Percentiles rank a stretch among this genome's conserved stretches.
Conservation (phyloP, 257 asterid species). For the Ligustrum vulgare region DNA sequence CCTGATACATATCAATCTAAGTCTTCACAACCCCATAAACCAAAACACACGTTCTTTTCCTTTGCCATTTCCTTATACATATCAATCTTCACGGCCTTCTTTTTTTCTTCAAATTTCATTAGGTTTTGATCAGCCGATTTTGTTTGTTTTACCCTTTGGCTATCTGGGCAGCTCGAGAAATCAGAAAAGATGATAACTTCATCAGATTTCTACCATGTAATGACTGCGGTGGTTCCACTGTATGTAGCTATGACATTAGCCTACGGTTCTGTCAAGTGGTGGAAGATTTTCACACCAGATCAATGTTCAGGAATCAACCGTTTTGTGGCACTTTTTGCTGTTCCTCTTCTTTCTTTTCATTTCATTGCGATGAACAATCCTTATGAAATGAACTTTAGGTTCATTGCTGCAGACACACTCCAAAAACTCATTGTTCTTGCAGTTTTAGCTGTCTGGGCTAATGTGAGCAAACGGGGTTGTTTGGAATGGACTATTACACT, state of each 20-base stretch:
- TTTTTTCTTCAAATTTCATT: neutral
- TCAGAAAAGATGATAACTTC: conserved; percentile 49
- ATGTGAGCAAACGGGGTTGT: conserved; percentile 51
- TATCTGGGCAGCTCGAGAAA: conserved; percentile 27
- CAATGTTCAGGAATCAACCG: conserved; percentile 95
- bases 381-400: conserved; percentile 70
- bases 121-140: neutral
- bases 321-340: conserved; percentile 87
- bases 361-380: conserved; percentile 81
- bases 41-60: conserved; percentile 38
- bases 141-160: conserved; percentile 19
- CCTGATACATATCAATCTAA: conserved; percentile 3
- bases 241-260: conserved; percentile 90
- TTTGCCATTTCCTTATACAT: conserved; percentile 17
- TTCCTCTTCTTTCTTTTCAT: conserved; percentile 84
- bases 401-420: conserved; percentile 85
- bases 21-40: conserved; percentile 37
- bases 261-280: conserved; percentile 92
- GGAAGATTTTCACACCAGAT: conserved; percentile 89
- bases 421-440: conserved; percentile 69
- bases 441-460: conserved; percentile 58
- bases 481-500: conserved; percentile 91
- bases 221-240: conserved; percentile 90
- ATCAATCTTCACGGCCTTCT: conserved; percentile 4
- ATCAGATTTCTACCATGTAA: conserved; percentile 78